Base-by-base conservation (phyloP, 2,329 filamentous ascomycete species). In the Nemania sp. region DNA sequence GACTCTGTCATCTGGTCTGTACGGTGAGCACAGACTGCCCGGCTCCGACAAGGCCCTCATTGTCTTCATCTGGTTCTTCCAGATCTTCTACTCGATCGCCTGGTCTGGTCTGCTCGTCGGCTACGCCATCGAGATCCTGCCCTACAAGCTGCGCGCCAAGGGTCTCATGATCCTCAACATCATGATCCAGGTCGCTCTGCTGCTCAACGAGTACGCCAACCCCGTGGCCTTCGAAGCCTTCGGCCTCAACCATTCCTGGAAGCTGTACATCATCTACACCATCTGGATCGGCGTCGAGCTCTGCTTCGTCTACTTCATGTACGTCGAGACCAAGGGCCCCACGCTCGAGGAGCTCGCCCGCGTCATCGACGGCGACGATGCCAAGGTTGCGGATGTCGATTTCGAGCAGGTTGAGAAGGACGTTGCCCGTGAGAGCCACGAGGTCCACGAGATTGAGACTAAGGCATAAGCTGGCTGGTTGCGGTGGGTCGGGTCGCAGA, bases 331-430 rank as follows among this genome's bases (percentile, higher is more conserved):
- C 33, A 78, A 77, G 60, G 83, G 83, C 26, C 80, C 81, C 2
- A 86, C 84, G 15, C 82, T 87, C 30, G 84, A 87, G 71, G 83
- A 87, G 70, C 77, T 88, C 43, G 83, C 81, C 66, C 82, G 82
- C 72, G 79, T 87, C 70, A 86, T 87, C 69, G 84, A 87, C 61
- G 84, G 82, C 33, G 79, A 84, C 26, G 71, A 78, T 15, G 82
- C 80, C 30, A 61, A 70, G 40, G 78, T 79, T 14, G 77, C 73
- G 5, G 71, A 73, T 53, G 54, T 80, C 49, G 73, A 80, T 61
- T 64, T 79, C 34, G 68, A 71, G 37, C 68, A 76, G 66, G 68
- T 77, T 48, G 74, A 78, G 68, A 75, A 77, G 68, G 75, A 78
- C 61, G 55, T 66, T 1, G 61, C 59, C 14, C 60, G 65, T 24